Evolutionary conservation across 176 grass and related monocot species (phyloP).

Genomic region (Oryza glumipatula): DNA sequence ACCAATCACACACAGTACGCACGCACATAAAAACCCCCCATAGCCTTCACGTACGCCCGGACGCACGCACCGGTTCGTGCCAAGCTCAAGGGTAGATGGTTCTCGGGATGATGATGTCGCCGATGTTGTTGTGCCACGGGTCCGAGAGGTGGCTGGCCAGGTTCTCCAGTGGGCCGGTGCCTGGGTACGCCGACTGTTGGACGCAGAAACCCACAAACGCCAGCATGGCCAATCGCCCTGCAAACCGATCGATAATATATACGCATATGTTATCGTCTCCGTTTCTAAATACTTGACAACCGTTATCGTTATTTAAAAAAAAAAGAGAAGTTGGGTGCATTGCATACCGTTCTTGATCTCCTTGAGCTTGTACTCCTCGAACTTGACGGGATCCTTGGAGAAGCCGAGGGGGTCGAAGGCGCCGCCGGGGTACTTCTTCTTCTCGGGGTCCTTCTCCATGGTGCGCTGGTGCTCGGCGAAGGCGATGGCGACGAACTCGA

Average conservation of each 20-base stretch:
- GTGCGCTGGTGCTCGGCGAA: constrained; percentile 99
- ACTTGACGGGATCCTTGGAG: constrained; percentile 96
- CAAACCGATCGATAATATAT: not conserved
- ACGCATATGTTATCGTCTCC: not conserved
- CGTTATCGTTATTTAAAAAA: not conserved
- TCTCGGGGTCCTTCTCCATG: constrained; percentile 99
- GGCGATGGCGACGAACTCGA: constrained; percentile 95
- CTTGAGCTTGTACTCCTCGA: constrained; percentile 97
- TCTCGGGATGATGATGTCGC: constrained; percentile 89
- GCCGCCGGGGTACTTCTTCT: constrained; percentile 99
- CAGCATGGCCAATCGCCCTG: constrained; percentile 85
- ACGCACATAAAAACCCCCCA: constrained; percentile 1
- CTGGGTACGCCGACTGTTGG: constrained; percentile 92
- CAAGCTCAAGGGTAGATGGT: constrained; percentile 58
- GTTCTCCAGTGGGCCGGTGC: constrained; percentile 95
- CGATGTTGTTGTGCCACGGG: constrained; percentile 99
- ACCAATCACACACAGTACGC: not conserved
- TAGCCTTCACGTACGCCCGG: not conserved
- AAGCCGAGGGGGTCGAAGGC: constrained; percentile 98
- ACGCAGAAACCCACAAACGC: constrained; percentile 98
- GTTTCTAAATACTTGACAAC: too few species aligned
- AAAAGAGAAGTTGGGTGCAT: not conserved
- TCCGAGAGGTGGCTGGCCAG: constrained; percentile 82
- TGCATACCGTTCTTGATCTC: constrained; percentile 94
- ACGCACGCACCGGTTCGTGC: too few species aligned